Conservation (phyloP, 2,329 filamentous ascomycete species). For the Fusarium cyanostomum region DNA sequence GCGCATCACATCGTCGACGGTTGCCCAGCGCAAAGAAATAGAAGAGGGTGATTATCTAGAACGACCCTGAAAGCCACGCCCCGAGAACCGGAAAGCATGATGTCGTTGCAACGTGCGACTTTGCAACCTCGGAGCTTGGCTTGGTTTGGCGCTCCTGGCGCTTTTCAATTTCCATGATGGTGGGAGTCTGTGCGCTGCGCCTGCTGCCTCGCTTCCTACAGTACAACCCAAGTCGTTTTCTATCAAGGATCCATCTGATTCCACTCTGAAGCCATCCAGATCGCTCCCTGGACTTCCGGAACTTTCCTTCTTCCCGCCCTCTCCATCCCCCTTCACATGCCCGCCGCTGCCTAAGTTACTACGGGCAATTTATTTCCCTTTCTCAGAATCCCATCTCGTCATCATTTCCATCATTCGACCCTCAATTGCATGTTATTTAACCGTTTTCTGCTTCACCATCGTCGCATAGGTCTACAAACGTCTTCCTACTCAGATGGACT, state of each 20-base stretch:
- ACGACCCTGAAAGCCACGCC: slow-evolving; percentile 15
- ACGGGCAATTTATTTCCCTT: background rate
- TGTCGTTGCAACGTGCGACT: slow-evolving; percentile 30
- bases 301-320: slow-evolving; percentile 18
- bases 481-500: background rate
- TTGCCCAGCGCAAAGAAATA: slow-evolving; percentile 2
- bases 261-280: background rate
- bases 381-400: slow-evolving; percentile 5
- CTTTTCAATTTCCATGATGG: slow-evolving; percentile 19
- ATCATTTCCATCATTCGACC: slow-evolving; percentile 8
- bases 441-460: background rate
- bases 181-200: slow-evolving; percentile 35
- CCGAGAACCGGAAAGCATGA: slow-evolving; percentile 33
- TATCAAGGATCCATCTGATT: slow-evolving; percentile 8
- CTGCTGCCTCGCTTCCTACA: slow-evolving; percentile 20
- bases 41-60: no score
- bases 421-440: slow-evolving; percentile 16
- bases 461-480: background rate
- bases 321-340: background rate
- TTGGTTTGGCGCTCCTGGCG: slow-evolving; percentile 12
- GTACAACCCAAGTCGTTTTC: slow-evolving; percentile 11
- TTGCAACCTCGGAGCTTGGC: slow-evolving; percentile 3
- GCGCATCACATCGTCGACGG: slow-evolving; percentile 8
- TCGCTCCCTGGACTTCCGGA: slow-evolving; percentile 10
- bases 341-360: background rate